Evolutionary conservation across 106 monocot genomes (phyloP).

Genomic region (Dendrobium chrysotoxum): DNA sequence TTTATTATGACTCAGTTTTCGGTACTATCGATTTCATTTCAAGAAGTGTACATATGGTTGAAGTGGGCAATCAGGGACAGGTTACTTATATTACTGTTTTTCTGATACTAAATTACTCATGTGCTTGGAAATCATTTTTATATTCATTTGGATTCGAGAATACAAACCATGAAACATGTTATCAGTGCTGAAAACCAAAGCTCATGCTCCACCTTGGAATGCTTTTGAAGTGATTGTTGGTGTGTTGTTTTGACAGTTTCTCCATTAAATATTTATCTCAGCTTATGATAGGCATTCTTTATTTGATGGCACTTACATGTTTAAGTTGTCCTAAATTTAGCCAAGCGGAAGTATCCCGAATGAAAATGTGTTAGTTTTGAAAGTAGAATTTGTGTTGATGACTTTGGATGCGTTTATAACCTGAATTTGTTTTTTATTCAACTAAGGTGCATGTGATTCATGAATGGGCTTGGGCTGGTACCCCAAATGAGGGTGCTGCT

Average conservation of each 20-base stretch:
- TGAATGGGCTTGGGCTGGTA: conserved; percentile 99
- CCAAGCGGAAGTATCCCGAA: background rate
- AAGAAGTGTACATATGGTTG: background rate
- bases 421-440: background rate
- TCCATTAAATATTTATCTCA: background rate
- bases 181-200: background rate
- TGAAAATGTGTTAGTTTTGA: background rate
- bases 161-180: background rate
- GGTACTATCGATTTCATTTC: background rate
- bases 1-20: background rate
- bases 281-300: background rate
- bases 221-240: background rate
- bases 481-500: conserved; percentile 96
- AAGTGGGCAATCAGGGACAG: background rate
- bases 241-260: background rate
- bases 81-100: background rate
- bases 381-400: background rate
- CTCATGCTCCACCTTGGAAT: background rate
- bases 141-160: background rate
- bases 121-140: conserved; percentile 1
- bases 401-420: background rate
- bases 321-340: background rate
- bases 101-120: background rate
- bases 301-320: background rate
- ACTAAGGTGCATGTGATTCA: conserved; percentile 93